phyloP scores from a whole-genome alignment of 176 grass and related monocot genomes.

The sorghum (Sorghum bicolor) region DNA sequence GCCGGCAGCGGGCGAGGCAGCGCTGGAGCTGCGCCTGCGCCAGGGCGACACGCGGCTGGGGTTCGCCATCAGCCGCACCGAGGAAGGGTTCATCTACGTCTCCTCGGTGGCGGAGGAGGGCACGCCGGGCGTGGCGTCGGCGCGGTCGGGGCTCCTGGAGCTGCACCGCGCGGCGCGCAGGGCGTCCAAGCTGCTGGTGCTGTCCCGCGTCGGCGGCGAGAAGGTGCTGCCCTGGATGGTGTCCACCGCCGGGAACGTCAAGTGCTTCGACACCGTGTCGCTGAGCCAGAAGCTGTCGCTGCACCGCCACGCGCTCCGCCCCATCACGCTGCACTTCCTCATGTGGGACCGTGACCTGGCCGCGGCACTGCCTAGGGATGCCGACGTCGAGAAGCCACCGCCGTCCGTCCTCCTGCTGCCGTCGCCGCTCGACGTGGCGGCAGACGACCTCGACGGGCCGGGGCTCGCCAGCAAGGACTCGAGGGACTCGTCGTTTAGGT shows the following conservation, averaged over 20 bases:
- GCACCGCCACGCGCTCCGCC: conserved; percentile 81
- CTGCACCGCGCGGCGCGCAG: conserved; percentile 53
- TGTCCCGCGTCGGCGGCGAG: conserved; percentile 70
- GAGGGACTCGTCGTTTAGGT: conserved; percentile 64
- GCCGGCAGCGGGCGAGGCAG: conserved; percentile 50
- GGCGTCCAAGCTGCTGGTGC: conserved; percentile 61
- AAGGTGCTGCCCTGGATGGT: conserved; percentile 90
- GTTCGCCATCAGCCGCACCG: conserved; percentile 86
- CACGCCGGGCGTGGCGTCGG: conserved; percentile 53
- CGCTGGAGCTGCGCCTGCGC: conserved; percentile 63
- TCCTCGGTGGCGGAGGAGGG: conserved; percentile 81
- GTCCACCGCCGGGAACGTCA: conserved; percentile 66
- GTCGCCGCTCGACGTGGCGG: neutral
- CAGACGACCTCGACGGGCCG: conserved; percentile 24
- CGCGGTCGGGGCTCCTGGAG: conserved; percentile 66
- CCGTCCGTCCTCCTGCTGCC: conserved; percentile 24
- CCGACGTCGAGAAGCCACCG: conserved; percentile 16
- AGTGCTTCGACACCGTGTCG: conserved; percentile 92
- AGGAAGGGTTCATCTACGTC: conserved; percentile 93
- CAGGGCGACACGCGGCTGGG: conserved; percentile 77
- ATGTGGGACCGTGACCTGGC: conserved; percentile 51
- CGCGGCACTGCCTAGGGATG: neutral
- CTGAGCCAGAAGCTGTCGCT: conserved; percentile 96
- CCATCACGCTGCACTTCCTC: conserved; percentile 83
- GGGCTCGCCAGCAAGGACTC: conserved; percentile 22